A percentile compares a stretch with the other conserved stretches of the same genome.
Conservation (phyloP, 192 early-diverging fungal species). For the Backusella circina region DNA sequence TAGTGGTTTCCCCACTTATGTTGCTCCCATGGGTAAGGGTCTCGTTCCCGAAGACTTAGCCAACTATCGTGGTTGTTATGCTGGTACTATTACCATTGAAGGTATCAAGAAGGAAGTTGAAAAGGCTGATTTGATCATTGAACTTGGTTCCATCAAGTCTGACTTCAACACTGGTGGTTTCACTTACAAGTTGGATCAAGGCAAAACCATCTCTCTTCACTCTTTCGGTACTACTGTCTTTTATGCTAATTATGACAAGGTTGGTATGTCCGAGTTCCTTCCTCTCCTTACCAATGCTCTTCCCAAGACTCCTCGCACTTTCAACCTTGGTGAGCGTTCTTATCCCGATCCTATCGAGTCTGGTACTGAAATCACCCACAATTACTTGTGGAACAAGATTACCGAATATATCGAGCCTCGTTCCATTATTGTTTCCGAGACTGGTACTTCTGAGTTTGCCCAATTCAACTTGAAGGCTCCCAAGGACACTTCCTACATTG, state of each 20-base stretch:
- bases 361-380: conserved; percentile 31
- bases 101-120: conserved; percentile 35
- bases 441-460: conserved; percentile 45
- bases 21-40: conserved; percentile 47
- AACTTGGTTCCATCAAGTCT: conserved; percentile 39
- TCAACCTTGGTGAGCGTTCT: not conserved
- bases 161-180: conserved; percentile 55
- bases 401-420: conserved; percentile 24
- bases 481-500: conserved; percentile 31
- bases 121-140: conserved; percentile 36
- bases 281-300: conserved; percentile 12
- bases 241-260: conserved; percentile 37
- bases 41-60: conserved; percentile 28
- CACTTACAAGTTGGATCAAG: conserved; percentile 34
- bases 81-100: conserved; percentile 34
- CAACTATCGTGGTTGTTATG: conserved; percentile 40
- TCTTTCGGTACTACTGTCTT: conserved; percentile 34
- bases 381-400: conserved; percentile 42
- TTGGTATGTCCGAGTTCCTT: conserved; percentile 38
- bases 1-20: conserved; percentile 37
- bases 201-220: conserved; percentile 38
- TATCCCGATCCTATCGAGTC: not conserved
- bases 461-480: conserved; percentile 34
- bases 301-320: not conserved
- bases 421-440: conserved; percentile 39